Evolutionary conservation across 1,284 basidiomycete genomes (phyloP).

Genomic region (Puccinia triticina): DNA sequence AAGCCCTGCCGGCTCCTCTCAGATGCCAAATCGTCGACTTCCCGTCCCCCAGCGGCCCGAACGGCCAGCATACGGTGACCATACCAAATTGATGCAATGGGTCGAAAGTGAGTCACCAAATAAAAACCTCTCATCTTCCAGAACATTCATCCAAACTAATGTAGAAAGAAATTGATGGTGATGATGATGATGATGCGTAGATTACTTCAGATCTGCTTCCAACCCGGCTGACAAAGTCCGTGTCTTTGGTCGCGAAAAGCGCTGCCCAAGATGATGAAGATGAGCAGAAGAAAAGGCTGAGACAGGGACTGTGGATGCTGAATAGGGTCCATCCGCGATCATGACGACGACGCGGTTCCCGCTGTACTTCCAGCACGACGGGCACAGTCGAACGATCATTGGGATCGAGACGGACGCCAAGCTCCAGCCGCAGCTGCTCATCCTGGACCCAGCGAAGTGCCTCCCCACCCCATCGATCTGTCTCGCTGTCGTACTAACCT

Average conservation of each 20-base stretch:
- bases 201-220: constrained; percentile 14
- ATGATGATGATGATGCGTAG: background rate
- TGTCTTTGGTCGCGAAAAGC: no score
- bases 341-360: constrained; percentile 52
- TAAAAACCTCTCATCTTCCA: background rate
- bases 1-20: background rate
- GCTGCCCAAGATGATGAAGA: no score
- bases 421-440: constrained; percentile 53
- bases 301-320: background rate
- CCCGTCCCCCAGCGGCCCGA: constrained; percentile 51
- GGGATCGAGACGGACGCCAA: constrained; percentile 55
- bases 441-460: constrained; percentile 57
- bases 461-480: no score
- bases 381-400: constrained; percentile 57
- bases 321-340: constrained; percentile 1
- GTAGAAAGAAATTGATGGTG: background rate
- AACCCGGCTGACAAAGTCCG: background rate
- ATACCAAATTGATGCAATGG: constrained; percentile 51
- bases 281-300: background rate
- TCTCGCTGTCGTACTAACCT: no score
- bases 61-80: constrained; percentile 53
- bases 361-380: constrained; percentile 58
- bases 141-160: background rate
- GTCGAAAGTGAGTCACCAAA: background rate
- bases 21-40: constrained; percentile 56